phyloP scores from a whole-genome alignment of 192 early-diverging fungal species.

The Gonapodya sp. region DNA sequence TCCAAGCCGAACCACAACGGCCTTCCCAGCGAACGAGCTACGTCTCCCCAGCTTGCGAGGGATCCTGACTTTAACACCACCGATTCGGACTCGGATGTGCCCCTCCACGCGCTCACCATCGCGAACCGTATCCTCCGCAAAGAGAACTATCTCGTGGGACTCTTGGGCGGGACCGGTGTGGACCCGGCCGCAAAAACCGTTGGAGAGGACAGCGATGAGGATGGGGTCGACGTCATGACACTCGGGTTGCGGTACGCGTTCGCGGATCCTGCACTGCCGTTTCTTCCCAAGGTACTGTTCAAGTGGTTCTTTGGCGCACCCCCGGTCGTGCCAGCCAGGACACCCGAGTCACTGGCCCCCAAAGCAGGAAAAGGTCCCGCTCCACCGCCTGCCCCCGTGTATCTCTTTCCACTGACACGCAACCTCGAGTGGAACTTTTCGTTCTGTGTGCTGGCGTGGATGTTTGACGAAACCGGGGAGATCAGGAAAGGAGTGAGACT shows the following conservation, averaged over 20 bases:
- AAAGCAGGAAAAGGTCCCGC: conserved; percentile 42
- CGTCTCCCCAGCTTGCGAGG: conserved; percentile 37
- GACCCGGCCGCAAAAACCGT: conserved; percentile 82
- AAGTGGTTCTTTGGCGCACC: conserved; percentile 7
- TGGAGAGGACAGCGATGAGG: conserved; percentile 38
- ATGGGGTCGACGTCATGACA: neutral
- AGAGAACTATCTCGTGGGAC: conserved; percentile 68
- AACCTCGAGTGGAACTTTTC: conserved; percentile 86
- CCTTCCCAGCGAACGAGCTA: conserved; percentile 24
- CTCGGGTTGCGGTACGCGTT: conserved; percentile 19
- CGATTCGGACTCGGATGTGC: conserved; percentile 9
- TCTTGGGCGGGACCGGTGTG: conserved; percentile 21
- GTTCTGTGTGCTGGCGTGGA: conserved; percentile 73
- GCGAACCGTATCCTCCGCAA: conserved; percentile 92
- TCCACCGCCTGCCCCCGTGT: neutral
- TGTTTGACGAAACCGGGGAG: conserved; percentile 82
- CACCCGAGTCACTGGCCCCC: conserved; percentile 17
- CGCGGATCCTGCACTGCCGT: conserved; percentile 61
- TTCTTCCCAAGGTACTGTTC: conserved; percentile 18
- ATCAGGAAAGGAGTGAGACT: conserved; percentile 46
- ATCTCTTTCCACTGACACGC: conserved; percentile 50
- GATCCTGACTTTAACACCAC: conserved; percentile 61
- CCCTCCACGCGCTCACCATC: conserved; percentile 53
- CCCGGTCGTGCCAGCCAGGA: neutral
- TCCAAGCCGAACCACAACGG: conserved; percentile 18